Conservation (phyloP, 192 early-diverging fungal genomes). For the Gaertneriomyces sp. region DNA sequence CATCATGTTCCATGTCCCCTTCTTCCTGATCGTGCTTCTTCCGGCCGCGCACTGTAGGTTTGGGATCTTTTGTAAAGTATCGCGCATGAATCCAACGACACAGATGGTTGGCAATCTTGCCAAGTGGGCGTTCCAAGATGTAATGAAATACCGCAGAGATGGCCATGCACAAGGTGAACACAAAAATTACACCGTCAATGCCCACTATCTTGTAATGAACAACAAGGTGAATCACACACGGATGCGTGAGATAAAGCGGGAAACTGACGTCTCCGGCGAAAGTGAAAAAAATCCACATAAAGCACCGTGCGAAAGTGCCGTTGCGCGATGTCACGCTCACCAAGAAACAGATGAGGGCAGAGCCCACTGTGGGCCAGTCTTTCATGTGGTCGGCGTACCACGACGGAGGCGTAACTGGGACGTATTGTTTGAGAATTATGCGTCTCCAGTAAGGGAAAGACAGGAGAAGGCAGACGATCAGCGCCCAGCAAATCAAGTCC, state of each 20-base stretch:
- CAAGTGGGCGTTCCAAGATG: slow-evolving; percentile 17
- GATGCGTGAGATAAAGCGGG: slow-evolving; percentile 31
- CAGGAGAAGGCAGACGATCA: slow-evolving; percentile 17
- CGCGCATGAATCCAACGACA: slow-evolving; percentile 12
- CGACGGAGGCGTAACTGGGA: slow-evolving; percentile 6
- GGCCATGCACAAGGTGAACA: not conserved
- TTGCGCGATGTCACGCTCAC: slow-evolving; percentile 13
- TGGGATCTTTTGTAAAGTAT: slow-evolving; percentile 25
- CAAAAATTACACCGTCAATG: slow-evolving; percentile 26
- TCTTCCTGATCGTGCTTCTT: slow-evolving; percentile 21
- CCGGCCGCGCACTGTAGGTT: slow-evolving; percentile 11
- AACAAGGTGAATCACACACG: slow-evolving; percentile 17
- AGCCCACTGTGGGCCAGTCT: slow-evolving; percentile 21
- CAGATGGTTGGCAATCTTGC: not conserved
- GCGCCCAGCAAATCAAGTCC: slow-evolving; percentile 17
- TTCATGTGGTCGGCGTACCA: slow-evolving; percentile 24
- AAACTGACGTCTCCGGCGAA: slow-evolving; percentile 35
- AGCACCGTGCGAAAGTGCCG: slow-evolving; percentile 27
- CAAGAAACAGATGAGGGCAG: slow-evolving; percentile 24
- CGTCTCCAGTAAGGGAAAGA: slow-evolving; percentile 22
- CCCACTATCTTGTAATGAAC: slow-evolving; percentile 7
- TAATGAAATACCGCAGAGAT: slow-evolving; percentile 14
- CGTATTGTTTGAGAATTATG: not conserved
- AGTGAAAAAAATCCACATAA: slow-evolving; percentile 29
- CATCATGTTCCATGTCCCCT: slow-evolving; percentile 16